These are phyloP conservation scores for Chrysanthemum lavandulifolium DNA, from an alignment of 129 eudicot species.

Conservation along the genomic window DNA sequence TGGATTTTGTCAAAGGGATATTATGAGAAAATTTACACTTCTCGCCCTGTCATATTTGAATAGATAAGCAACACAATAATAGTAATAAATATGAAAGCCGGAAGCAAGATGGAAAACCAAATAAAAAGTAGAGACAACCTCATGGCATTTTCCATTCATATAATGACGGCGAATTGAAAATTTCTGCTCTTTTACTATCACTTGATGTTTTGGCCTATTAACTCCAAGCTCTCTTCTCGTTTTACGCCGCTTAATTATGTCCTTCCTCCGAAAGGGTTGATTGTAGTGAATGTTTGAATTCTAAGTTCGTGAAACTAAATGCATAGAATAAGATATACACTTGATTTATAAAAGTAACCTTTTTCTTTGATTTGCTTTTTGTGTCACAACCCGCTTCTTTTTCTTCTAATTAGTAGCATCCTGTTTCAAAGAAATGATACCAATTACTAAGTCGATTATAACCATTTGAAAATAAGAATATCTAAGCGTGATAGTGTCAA, in stretches of 20 bases:
- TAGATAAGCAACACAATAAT: neutral
- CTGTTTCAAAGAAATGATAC: conserved; percentile 34
- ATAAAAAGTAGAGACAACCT: conserved; percentile 41
- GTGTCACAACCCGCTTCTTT: conserved; percentile 43
- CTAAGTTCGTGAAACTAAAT: neutral
- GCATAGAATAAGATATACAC: neutral
- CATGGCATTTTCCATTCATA: conserved; percentile 79
- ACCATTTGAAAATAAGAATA: conserved; percentile 11
- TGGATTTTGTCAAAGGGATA: conserved; percentile 82
- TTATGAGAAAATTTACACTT: conserved; percentile 88
- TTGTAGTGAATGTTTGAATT: neutral
- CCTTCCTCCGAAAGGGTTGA: conserved; percentile 48
- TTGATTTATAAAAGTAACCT: conserved; percentile 35
- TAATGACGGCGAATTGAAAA: conserved; percentile 67
- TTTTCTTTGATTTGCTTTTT: conserved; percentile 55
- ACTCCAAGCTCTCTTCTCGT: conserved; percentile 62
- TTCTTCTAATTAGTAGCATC: conserved; percentile 33
- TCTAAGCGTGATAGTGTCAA: neutral
- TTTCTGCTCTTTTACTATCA: conserved; percentile 55
- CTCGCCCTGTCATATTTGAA: conserved; percentile 67
- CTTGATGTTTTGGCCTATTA: conserved; percentile 57
- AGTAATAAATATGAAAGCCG: neutral
- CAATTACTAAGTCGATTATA: neutral
- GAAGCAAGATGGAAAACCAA: neutral
- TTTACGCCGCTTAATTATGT: conserved; percentile 59